These are phyloP conservation scores for Castanopsis chinensis DNA, from an alignment of 306 rosid genomes.

Conservation along the genomic window DNA sequence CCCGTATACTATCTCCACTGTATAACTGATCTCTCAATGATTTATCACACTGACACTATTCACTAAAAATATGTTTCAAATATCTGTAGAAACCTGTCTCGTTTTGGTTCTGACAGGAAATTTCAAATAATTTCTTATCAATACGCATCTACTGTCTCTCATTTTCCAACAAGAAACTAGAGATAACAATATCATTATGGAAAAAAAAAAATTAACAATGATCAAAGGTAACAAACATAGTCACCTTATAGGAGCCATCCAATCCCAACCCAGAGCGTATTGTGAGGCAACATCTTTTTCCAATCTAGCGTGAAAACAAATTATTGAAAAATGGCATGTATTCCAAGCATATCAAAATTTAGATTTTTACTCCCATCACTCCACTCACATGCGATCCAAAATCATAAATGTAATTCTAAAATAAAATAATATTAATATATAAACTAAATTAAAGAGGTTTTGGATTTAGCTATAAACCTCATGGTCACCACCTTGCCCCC, in stretches of 20 bases:
- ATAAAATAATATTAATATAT: not conserved
- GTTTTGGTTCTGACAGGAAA: not conserved
- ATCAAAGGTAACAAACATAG: slow-evolving; percentile 13
- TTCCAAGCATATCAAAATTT: too few species aligned
- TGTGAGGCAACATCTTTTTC: slow-evolving; percentile 89
- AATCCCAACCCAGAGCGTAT: slow-evolving; percentile 88
- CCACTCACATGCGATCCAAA: not conserved
- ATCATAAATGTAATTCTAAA: not conserved
- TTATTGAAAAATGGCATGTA: not conserved
- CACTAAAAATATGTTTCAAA: too few species aligned
- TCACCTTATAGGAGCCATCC: not conserved
- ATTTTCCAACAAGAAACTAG: not conserved
- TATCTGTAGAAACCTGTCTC: too few species aligned
- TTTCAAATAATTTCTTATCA: not conserved
- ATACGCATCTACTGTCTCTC: not conserved
- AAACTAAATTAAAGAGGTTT: slow-evolving; percentile 1
- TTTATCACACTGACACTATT: too few species aligned
- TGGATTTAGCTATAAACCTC: slow-evolving; percentile 47
- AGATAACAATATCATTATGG: not conserved
- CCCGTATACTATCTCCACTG: too few species aligned
- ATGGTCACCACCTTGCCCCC: slow-evolving; percentile 97
- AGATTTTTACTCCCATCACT: slow-evolving; percentile 9
- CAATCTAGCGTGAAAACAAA: slow-evolving; percentile 53
- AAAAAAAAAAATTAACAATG: too few species aligned
- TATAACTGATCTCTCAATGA: too few species aligned